Base-by-base conservation (phyloP, 352 stramenopile genomes). In the Globisporangium mamillatum region DNA sequence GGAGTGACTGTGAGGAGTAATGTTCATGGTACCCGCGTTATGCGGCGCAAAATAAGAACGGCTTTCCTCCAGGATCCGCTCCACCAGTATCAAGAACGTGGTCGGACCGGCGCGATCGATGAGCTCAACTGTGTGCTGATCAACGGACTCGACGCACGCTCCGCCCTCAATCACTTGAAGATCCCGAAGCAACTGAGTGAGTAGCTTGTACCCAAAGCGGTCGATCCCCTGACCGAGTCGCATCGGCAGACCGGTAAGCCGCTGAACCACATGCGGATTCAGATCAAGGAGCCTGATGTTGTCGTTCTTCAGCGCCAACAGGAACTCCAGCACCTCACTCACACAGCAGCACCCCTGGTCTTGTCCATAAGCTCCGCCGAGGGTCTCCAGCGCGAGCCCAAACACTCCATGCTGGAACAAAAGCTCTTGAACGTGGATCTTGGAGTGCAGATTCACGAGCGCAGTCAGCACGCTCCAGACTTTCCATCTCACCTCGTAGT, bases 211-310 rank as follows among this genome's bases (percentile, higher is more conserved):
- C n/a, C 60, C 48, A 10, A 58, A 59, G 0, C 29, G 27, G 10
- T 38, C 60, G 29, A 66, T 58, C 8, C 60, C 46, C 20, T 66
- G 60, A 20, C 29, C 60, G n/a, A 66, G 60, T 0, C 46, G 46
- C 27, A 58, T 20, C 2, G 29, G 48, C 29, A 66, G 27, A 9
- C n/a, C 44, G 2, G 18, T 56, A 4, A 66, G 60, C 14, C 60
- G 24, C 7, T 5, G 14, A 5, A 59, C 60, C 18, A 59, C 6
- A 3, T 18, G 25, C 3, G n/a, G 25, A 41, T 59, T 29, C 4
- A 41, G 14, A 20, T 18, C 46, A 22, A 48, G 32, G 46, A 66
- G 60, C 5, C 27, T 24, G 10, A 44, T n/a, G 10, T 46, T 22
- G 60, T 59, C 27, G 27, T 57, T 24, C 22, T 66, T 58, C 27